Evolutionary conservation across 306 rosid genomes (phyloP), one percentile per base, ranked within the genome.

Genomic region (Begonia peltatifolia): DNA sequence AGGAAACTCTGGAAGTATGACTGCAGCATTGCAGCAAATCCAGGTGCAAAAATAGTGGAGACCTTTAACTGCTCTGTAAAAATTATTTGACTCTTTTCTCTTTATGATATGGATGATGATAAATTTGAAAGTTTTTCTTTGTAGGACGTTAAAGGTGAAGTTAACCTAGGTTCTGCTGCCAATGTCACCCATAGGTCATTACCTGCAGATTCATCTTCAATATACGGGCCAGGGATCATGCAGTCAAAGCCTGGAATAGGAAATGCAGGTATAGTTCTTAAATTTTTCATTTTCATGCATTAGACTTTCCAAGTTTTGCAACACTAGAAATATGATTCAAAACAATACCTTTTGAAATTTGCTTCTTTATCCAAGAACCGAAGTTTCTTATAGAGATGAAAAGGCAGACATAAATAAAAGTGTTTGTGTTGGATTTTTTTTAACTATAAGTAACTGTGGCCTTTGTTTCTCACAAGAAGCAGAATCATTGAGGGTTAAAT

Each of bases 11-110:
- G 80, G 79, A 61, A 75, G 79, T 65, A 85, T 87, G 61, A 77
- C 72, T 25, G 84, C 94, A 48, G 89, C 96, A 30, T 68, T 88
- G 68, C 95, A 88, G 71, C 96, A 88, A 71, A 81, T 84, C 50
- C 96, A 88, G 76, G 80, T 82, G 48, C 80, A 84, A 70, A 80
- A 58, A 63, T 93, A 82, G 51, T 88, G 79, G 64, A 65, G 73
- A 42, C 58, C 87, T 44, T 94, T 88, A 72, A 65, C 55, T 66
- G 53, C 65, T 58, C 59, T 42, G 22, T 38, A 12, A 59, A 23
- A 55, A 12, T 60, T 49, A 30, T 57, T 13, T 42, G 12, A 54
- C 57, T n/a, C 46, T 14, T 69, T 53, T 14, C 58, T 57, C 35
- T 35, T 36, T 56, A 41, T 12, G 59, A n/a, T 60, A 49, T 64